These are phyloP conservation scores for Sherardia arvensis DNA, from an alignment of 257 asterid genomes.

Conservation along the genomic window DNA sequence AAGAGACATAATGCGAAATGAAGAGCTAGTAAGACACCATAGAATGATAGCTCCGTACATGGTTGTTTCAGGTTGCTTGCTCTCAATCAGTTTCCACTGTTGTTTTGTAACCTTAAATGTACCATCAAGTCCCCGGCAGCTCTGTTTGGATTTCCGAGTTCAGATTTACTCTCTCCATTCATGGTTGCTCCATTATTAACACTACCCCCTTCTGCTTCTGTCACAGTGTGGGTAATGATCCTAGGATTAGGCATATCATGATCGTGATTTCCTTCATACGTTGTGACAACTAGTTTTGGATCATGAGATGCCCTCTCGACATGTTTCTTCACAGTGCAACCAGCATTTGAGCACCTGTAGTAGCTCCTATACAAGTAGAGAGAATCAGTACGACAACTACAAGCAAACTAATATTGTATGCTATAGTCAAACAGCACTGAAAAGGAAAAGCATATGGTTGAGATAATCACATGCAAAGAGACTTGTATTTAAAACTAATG, in stretches of 20 bases:
- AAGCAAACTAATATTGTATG: neutral
- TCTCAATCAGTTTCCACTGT: slow-evolving; percentile 39
- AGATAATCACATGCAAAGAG: neutral
- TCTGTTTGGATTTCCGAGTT: slow-evolving; percentile 39
- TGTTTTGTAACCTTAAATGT: slow-evolving; percentile 18
- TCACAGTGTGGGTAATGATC: slow-evolving; percentile 27
- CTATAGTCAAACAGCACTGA: neutral
- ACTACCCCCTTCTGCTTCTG: slow-evolving; percentile 24
- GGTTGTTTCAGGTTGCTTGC: neutral
- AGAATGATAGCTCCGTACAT: neutral
- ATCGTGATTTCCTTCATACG: slow-evolving; percentile 73
- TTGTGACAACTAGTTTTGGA: slow-evolving; percentile 58
- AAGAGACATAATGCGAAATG: neutral
- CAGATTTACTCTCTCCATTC: slow-evolving; percentile 39
- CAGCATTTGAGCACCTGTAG: slow-evolving; percentile 73
- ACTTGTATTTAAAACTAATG: neutral
- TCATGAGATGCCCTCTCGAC: slow-evolving; percentile 87
- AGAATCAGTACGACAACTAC: neutral
- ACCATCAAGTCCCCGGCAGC: slow-evolving; percentile 46
- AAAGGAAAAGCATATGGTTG: neutral
- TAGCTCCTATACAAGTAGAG: slow-evolving; percentile 60
- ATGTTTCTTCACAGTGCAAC: slow-evolving; percentile 85
- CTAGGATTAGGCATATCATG: slow-evolving; percentile 57
- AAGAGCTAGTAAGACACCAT: neutral
- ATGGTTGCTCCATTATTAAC: slow-evolving; percentile 24